Evolutionary conservation across 306 rosid species (phyloP), one percentile per base, ranked within the genome.

Genomic region (Parietaria judaica): DNA sequence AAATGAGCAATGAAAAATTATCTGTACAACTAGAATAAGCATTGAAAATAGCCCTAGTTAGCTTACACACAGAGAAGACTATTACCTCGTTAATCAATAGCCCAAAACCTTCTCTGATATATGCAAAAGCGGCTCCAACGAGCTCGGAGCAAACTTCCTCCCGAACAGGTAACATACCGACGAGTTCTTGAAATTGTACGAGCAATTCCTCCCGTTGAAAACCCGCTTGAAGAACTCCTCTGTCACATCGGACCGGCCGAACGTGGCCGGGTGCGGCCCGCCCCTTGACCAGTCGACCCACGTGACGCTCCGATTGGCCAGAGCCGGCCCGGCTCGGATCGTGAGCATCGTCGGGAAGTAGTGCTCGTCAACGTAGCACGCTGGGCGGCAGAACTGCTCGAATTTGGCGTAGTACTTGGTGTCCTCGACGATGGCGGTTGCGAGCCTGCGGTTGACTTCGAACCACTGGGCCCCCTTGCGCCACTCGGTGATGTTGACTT

Each of bases 201-300:
- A 36, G 80, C 99, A 94, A 14, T 11, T 72, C 11, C 68, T 78
- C 62, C 77, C 79, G 14, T 31, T 58, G 0, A 51, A 59, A 64
- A 82, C 43, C 64, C 90, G 56, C 9, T 48, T 51, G 57, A 88
- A 66, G 63, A 94, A 88, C 36, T 81, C 89, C 46, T 76, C 74
- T 0, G 72, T 80, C 7, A 94, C 73, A 51, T 94, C 97, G 0
- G 69, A 16, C 55, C 70, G 56, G 61, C 99, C 99, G 14, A 94
- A 94, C 3, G 88, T 94, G 1, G 94, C 97, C 0, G 99, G 99
- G 77, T 94, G 99, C 43, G 99, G 70, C 7, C 99, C 99, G 3
- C 99, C 97, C 67, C 99, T 74, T 0, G 99, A 94, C 99, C 99
- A 94, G 54, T 94, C 99, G 68, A 88, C 95, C 95, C 95, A 88